phyloP scores from a whole-genome alignment of 1,139 yeast genomes.

The Scheffersomyces lignicola region DNA sequence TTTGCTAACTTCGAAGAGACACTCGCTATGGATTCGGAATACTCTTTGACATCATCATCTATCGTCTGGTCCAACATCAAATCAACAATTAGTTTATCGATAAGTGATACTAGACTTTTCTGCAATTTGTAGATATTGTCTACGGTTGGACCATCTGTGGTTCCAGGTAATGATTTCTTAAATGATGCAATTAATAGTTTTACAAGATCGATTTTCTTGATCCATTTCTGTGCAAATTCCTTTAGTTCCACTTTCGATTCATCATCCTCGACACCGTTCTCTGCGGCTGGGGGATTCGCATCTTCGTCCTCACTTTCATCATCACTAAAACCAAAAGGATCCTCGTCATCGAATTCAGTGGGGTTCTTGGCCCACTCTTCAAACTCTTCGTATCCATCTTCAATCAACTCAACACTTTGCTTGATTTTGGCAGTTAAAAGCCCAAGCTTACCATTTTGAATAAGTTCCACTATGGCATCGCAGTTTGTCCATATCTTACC shows the following conservation, averaged over 20 bases:
- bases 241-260: slow-evolving; percentile 28
- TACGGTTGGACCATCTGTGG: slow-evolving; percentile 31
- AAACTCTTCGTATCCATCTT: slow-evolving; percentile 66
- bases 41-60: slow-evolving; percentile 27
- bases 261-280: slow-evolving; percentile 21
- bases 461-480: slow-evolving; percentile 40
- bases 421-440: slow-evolving; percentile 47
- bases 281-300: slow-evolving; percentile 16
- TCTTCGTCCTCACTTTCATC: slow-evolving; percentile 27
- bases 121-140: slow-evolving; percentile 38
- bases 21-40: slow-evolving; percentile 24
- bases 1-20: slow-evolving; percentile 32
- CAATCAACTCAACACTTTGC: slow-evolving; percentile 47
- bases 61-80: slow-evolving; percentile 45
- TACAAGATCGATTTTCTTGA: slow-evolving; percentile 52
- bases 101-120: slow-evolving; percentile 28
- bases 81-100: slow-evolving; percentile 50
- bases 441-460: slow-evolving; percentile 52
- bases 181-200: slow-evolving; percentile 56
- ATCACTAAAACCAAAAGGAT: slow-evolving; percentile 42
- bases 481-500: slow-evolving; percentile 68
- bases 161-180: slow-evolving; percentile 52
- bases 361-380: slow-evolving; percentile 70
- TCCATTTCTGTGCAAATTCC: slow-evolving; percentile 48
- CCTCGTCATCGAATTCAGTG: slow-evolving; percentile 39